Conservation (phyloP, 108 stramenopile genomes). For the Ochromonas danica region DNA sequence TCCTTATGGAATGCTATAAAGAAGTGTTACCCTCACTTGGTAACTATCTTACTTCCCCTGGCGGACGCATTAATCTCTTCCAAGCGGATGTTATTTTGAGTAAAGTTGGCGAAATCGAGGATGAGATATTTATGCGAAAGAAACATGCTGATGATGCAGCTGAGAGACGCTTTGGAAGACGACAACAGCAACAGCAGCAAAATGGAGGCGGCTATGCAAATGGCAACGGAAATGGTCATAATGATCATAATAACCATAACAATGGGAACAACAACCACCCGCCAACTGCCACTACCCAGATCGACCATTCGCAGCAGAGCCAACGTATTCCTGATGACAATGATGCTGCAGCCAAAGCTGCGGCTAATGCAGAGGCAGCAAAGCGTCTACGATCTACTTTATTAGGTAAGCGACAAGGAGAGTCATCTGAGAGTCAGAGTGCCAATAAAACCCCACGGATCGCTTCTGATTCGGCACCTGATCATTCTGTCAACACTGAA, state of each 20-base stretch:
- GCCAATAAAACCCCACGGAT: too few species aligned
- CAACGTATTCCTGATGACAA: too few species aligned
- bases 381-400: slow-evolving; percentile 7
- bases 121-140: slow-evolving; percentile 87
- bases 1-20: slow-evolving; percentile 76
- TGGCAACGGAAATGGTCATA: slow-evolving; percentile 10
- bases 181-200: background rate
- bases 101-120: slow-evolving; percentile 91
- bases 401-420: slow-evolving; percentile 39
- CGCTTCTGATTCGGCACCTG: too few species aligned
- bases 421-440: slow-evolving; percentile 47
- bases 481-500: slow-evolving; percentile 51
- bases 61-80: slow-evolving; percentile 74
- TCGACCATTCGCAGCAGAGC: slow-evolving; percentile 33
- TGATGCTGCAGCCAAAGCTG: slow-evolving; percentile 41
- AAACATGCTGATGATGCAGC: slow-evolving; percentile 75
- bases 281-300: slow-evolving; percentile 48
- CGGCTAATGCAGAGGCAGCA: background rate
- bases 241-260: slow-evolving; percentile 38
- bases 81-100: slow-evolving; percentile 86
- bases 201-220: background rate
- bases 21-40: slow-evolving; percentile 67
- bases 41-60: slow-evolving; percentile 86
- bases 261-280: slow-evolving; percentile 21
- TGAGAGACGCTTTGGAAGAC: slow-evolving; percentile 45